These are phyloP conservation scores for Rhizoclosmatium globosum DNA, from an alignment of 192 early-diverging fungal species.

Conservation along the genomic window DNA sequence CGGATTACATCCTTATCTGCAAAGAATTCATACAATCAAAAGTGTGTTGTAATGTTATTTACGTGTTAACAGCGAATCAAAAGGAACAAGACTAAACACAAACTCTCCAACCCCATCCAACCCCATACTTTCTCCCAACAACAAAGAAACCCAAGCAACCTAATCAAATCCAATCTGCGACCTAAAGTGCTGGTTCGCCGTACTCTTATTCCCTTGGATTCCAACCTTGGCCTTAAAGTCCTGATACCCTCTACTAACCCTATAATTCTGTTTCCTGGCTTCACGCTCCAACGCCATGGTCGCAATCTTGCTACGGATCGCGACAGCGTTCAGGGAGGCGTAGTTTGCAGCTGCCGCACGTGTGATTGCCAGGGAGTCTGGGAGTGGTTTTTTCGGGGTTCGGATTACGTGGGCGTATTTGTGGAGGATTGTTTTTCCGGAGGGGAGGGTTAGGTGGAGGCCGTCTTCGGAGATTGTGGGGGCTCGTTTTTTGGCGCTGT, in stretches of 20 bases:
- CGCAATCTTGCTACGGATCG: slow-evolving; percentile 24
- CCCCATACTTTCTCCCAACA: neutral
- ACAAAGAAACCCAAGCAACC: neutral
- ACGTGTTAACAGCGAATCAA: neutral
- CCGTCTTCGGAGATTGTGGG: slow-evolving; percentile 76
- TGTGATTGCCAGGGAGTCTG: slow-evolving; percentile 35
- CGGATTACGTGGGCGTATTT: slow-evolving; percentile 27
- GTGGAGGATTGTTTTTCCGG: slow-evolving; percentile 56
- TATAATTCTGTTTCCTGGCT: slow-evolving; percentile 33
- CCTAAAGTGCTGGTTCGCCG: slow-evolving; percentile 36
- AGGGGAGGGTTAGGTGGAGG: slow-evolving; percentile 87
- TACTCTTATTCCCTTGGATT: slow-evolving; percentile 32
- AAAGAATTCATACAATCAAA: no score
- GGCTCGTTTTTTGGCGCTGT: slow-evolving; percentile 19
- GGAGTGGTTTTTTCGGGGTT: slow-evolving; percentile 16
- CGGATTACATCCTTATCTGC: no score
- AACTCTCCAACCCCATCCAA: neutral
- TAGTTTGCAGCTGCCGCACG: slow-evolving; percentile 33
- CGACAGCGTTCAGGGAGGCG: slow-evolving; percentile 34
- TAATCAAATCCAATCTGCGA: slow-evolving; percentile 42
- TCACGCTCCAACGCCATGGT: slow-evolving; percentile 32
- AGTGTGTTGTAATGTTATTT: no score
- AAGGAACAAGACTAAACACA: neutral
- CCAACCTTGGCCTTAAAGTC: slow-evolving; percentile 38
- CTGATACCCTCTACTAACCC: slow-evolving; percentile 29